These are phyloP conservation scores for Trichoderma breve DNA, from an alignment of 2,329 filamentous ascomycete species.

Conservation along the genomic window DNA sequence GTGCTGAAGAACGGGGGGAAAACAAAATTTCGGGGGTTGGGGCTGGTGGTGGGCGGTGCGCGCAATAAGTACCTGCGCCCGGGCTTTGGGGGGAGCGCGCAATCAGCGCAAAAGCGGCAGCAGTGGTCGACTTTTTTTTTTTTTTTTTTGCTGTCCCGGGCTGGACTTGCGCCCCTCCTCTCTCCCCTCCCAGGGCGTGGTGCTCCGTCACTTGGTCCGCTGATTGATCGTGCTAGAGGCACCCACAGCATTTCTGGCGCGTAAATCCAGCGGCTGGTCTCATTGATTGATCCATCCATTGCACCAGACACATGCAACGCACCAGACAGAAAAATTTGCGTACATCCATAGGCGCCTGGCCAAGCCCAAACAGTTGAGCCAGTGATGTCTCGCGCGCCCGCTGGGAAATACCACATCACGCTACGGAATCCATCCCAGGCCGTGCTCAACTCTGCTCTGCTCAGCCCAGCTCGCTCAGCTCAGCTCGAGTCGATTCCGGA, in stretches of 20 bases:
- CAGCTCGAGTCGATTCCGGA: background rate
- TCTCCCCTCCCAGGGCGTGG: slow-evolving; percentile 17
- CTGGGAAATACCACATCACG: background rate
- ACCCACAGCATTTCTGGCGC: slow-evolving; percentile 18
- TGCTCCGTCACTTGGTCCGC: background rate
- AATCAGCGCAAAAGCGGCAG: slow-evolving; percentile 34
- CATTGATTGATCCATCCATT: background rate
- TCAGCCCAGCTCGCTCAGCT: background rate
- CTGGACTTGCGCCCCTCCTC: slow-evolving; percentile 17
- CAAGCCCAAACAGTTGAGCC: background rate
- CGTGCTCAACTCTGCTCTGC: background rate
- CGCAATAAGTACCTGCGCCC: slow-evolving; percentile 37
- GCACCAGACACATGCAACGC: background rate
- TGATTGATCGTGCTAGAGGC: slow-evolving; percentile 17
- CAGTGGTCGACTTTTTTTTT: slow-evolving; percentile 19
- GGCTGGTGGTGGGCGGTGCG: slow-evolving; percentile 34
- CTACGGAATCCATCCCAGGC: background rate
- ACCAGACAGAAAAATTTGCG: slow-evolving; percentile 4
- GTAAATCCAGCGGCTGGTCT: background rate
- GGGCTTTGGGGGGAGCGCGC: slow-evolving; percentile 27
- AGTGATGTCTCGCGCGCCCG: background rate
- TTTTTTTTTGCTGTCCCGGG: background rate
- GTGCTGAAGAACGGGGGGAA: slow-evolving; percentile 33
- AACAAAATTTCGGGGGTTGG: slow-evolving; percentile 32
- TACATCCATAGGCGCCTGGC: background rate